Conservation (phyloP, 1,284 basidiomycete genomes). For the Stereum hirsutum region DNA sequence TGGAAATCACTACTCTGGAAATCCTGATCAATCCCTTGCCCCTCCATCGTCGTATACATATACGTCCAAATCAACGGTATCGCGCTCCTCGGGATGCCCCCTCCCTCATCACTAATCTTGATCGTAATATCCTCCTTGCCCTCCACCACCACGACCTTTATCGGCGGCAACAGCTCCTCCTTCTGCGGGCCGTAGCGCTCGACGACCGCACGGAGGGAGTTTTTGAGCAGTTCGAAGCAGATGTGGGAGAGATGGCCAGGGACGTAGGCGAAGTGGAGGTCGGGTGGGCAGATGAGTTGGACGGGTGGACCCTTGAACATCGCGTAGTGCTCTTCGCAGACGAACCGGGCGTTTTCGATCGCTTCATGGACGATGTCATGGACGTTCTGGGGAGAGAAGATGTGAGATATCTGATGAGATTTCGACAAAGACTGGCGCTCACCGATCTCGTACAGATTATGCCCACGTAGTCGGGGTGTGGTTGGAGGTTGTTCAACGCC, state of each 20-base stretch:
- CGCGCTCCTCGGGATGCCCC: slow-evolving; percentile 90
- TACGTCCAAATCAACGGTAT: slow-evolving; percentile 98
- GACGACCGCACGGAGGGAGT: slow-evolving; percentile 94
- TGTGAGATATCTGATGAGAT: slow-evolving; percentile 5
- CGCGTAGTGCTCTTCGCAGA: slow-evolving; percentile 96
- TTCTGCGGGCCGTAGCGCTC: slow-evolving; percentile 84
- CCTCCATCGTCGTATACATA: slow-evolving; percentile 98
- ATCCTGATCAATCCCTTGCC: slow-evolving; percentile 79
- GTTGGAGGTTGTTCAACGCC: slow-evolving; percentile 83
- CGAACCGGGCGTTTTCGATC: slow-evolving; percentile 96
- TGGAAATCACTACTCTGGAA: slow-evolving; percentile 93
- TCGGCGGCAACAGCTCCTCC: slow-evolving; percentile 82
- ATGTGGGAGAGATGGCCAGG: slow-evolving; percentile 96
- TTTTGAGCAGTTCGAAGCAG: slow-evolving; percentile 97
- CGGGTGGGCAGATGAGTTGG: slow-evolving; percentile 88
- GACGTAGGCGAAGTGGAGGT: slow-evolving; percentile 91
- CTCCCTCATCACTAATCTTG: slow-evolving; percentile 96
- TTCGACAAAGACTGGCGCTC: slow-evolving; percentile 19
- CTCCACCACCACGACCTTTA: slow-evolving; percentile 96
- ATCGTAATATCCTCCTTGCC: slow-evolving; percentile 96
- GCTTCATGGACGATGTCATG: slow-evolving; percentile 97
- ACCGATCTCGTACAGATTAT: slow-evolving; percentile 96
- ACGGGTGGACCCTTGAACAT: slow-evolving; percentile 97
- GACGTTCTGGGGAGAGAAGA: slow-evolving; percentile 53
- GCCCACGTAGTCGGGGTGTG: slow-evolving; percentile 90